Conservation (phyloP, 1,284 basidiomycete genomes). For the Puccinia novopanici region DNA sequence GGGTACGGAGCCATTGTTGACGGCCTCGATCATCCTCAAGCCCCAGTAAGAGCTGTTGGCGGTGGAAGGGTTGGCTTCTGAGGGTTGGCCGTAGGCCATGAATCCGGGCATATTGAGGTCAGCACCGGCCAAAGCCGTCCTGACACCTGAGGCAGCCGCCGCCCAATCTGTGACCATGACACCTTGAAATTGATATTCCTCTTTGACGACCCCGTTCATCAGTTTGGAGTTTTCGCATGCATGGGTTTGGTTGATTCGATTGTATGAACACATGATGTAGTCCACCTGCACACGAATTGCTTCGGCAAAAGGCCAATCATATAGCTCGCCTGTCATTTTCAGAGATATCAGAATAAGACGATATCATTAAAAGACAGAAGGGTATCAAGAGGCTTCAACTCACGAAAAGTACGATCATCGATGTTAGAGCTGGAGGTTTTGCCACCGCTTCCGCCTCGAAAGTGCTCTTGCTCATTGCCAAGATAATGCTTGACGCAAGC, state of each 20-base stretch:
- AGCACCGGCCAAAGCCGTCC: conserved; percentile 33
- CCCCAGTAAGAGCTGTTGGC: conserved; percentile 47
- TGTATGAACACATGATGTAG: conserved; percentile 57
- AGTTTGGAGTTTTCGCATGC: conserved; percentile 57
- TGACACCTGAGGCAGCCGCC: conserved; percentile 38
- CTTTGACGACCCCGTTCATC: conserved; percentile 58
- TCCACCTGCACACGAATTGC: conserved; percentile 50
- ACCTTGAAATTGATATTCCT: conserved; percentile 57
- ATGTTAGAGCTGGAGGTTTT: conserved; percentile 53
- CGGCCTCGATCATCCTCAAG: conserved; percentile 35
- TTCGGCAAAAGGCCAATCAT: conserved; percentile 53
- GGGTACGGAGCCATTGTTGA: conserved; percentile 44
- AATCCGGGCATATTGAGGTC: conserved; percentile 51
- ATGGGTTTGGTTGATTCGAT: conserved; percentile 55
- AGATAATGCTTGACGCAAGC: conserved; percentile 58
- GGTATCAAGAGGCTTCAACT: not conserved
- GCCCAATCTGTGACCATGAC: conserved; percentile 57
- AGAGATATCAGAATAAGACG: not conserved
- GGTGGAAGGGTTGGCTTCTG: conserved; percentile 42
- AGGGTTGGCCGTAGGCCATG: conserved; percentile 34
- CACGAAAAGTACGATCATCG: conserved; percentile 56
- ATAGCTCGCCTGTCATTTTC: conserved; percentile 54
- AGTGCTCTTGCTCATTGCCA: conserved; percentile 58
- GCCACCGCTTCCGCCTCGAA: conserved; percentile 52
- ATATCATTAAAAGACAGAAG: not conserved